Evolutionary conservation across 2,329 filamentous ascomycete genomes (phyloP).

Genomic region (Stagonosporopsis chrysanthemi): DNA sequence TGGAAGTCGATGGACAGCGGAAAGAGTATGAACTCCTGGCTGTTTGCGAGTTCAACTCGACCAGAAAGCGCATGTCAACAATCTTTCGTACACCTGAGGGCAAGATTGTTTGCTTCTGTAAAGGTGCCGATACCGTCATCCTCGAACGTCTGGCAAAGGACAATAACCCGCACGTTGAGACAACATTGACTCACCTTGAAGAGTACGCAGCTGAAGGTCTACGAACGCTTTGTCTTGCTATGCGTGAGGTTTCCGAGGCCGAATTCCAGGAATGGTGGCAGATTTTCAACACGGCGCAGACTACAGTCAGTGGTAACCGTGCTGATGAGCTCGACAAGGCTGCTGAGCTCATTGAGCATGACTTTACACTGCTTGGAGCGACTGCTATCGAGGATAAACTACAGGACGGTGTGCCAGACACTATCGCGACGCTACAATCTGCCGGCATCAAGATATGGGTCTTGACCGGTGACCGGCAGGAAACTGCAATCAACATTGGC

Average conservation of each 20-base stretch:
- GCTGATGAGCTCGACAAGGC: slow-evolving; percentile 97
- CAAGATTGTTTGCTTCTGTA: slow-evolving; percentile 91
- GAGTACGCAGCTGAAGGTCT: slow-evolving; percentile 97
- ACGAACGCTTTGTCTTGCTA: slow-evolving; percentile 90
- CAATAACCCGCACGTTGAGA: slow-evolving; percentile 81
- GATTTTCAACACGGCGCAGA: slow-evolving; percentile 86
- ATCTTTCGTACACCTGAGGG: slow-evolving; percentile 97
- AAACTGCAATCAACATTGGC: slow-evolving; percentile 99
- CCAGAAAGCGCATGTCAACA: slow-evolving; percentile 95
- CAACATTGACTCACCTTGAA: slow-evolving; percentile 93
- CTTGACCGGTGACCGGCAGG: slow-evolving; percentile 93
- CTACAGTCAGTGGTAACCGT: slow-evolving; percentile 89
- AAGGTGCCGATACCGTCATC: slow-evolving; percentile 97
- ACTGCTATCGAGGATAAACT: slow-evolving; percentile 97
- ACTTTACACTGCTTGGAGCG: slow-evolving; percentile 88
- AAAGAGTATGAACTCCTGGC: slow-evolving; percentile 89
- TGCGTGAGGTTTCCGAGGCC: slow-evolving; percentile 89
- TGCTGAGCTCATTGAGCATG: slow-evolving; percentile 91
- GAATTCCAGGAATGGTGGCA: slow-evolving; percentile 89
- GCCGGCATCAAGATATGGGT: slow-evolving; percentile 99
- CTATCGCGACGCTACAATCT: slow-evolving; percentile 94
- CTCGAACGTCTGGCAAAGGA: slow-evolving; percentile 84
- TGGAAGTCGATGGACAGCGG: slow-evolving; percentile 73
- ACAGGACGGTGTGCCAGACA: slow-evolving; percentile 97
- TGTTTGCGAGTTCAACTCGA: slow-evolving; percentile 99